These are phyloP conservation scores for Penicillium sp. DNA, from an alignment of 2,329 filamentous ascomycete species.

Conservation along the genomic window DNA sequence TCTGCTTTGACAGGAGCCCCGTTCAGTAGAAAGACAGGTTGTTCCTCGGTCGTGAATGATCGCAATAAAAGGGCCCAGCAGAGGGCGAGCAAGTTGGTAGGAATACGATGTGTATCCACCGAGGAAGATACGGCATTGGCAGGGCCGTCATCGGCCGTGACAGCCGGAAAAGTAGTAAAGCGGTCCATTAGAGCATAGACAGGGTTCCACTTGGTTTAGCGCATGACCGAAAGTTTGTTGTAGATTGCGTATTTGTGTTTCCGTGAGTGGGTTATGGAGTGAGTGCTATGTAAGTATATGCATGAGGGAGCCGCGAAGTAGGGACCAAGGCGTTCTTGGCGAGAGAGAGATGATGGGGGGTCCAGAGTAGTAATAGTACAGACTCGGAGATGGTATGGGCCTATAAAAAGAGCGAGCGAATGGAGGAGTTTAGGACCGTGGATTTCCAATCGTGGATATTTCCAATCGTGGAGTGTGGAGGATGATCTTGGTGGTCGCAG, in stretches of 20 bases:
- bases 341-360: conserved; percentile 12
- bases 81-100: conserved; percentile 18
- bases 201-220: conserved; percentile 3
- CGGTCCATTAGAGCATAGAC: conserved; percentile 18
- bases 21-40: conserved; percentile 30
- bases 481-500: not conserved
- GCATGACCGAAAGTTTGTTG: conserved; percentile 15
- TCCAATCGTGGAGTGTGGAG: not conserved
- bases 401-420: conserved; percentile 1
- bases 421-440: not conserved
- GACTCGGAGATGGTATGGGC: not conserved
- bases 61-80: conserved; percentile 31
- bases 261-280: conserved; percentile 17
- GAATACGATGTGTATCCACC: conserved; percentile 14
- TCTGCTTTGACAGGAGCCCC: conserved; percentile 26
- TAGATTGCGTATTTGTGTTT: conserved; percentile 17
- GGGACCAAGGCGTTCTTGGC: not conserved
- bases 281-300: conserved; percentile 6
- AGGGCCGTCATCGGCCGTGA: conserved; percentile 14
- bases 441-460: conserved; percentile 6
- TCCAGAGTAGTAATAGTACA: not conserved
- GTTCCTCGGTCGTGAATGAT: conserved; percentile 30
- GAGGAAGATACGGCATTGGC: conserved; percentile 13
- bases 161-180: conserved; percentile 21
- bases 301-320: conserved; percentile 12